Percentiles rank a stretch among this genome's conserved stretches.
These are phyloP conservation scores for Camellia oleifera DNA, from an alignment of 179 eudicot genomes.

Conservation along the genomic window DNA sequence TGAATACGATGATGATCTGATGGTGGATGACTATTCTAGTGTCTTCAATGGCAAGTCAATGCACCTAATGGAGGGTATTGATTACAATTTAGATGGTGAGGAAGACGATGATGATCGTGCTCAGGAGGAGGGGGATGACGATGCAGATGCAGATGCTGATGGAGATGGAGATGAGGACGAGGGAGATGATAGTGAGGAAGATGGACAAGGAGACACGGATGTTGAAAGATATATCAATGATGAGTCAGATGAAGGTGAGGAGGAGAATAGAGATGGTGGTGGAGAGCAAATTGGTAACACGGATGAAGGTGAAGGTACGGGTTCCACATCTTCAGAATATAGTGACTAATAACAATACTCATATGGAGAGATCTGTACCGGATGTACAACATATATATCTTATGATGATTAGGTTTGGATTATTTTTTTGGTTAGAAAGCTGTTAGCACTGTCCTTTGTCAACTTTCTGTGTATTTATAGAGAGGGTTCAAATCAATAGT, in stretches of 20 bases:
- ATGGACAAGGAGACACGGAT: conserved; percentile 39
- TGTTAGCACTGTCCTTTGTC: background rate
- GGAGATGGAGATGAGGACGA: conserved; percentile 30
- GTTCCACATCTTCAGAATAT: conserved; percentile 58
- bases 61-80: conserved; percentile 26
- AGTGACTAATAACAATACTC: conserved; percentile 31
- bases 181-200: conserved; percentile 40
- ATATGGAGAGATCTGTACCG: too few species aligned
- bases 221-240: conserved; percentile 50
- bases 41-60: conserved; percentile 33
- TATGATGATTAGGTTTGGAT: conserved; percentile 1
- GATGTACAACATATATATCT: background rate
- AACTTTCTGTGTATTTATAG: conserved; percentile 10
- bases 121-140: conserved; percentile 23
- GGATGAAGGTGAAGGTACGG: conserved; percentile 42
- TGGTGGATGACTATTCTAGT: conserved; percentile 37
- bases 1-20: conserved; percentile 46
- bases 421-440: background rate
- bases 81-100: conserved; percentile 27
- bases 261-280: conserved; percentile 29
- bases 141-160: conserved; percentile 25
- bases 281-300: conserved; percentile 29
- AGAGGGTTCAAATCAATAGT: background rate
- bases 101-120: conserved; percentile 32
- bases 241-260: conserved; percentile 60